Conservation (phyloP, 495 filamentous ascomycete genomes). For the Penicillium fimorum region DNA sequence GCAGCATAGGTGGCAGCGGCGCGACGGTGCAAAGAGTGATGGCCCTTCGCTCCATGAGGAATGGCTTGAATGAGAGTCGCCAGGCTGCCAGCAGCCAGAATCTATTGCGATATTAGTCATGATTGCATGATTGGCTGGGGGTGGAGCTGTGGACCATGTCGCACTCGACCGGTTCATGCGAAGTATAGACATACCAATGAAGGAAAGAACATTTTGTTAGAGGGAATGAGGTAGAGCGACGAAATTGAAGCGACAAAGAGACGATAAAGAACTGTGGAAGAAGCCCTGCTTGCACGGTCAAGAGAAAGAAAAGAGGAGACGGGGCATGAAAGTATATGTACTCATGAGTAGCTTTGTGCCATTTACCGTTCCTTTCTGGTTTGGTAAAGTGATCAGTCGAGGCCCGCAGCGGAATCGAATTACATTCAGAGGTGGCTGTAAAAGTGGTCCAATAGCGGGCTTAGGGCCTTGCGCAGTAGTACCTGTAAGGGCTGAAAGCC, state of each 20-base stretch:
- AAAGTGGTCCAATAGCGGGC: constrained; percentile 15
- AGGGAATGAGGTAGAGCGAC: constrained; percentile 19
- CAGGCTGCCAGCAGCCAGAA: constrained; percentile 37
- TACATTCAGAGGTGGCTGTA: constrained; percentile 6
- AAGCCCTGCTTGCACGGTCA: constrained; percentile 30
- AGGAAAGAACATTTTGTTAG: constrained; percentile 27
- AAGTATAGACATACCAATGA: constrained; percentile 23
- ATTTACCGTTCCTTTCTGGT: constrained; percentile 4
- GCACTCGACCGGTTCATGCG: neutral
- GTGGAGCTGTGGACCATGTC: constrained; percentile 3
- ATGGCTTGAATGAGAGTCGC: constrained; percentile 19
- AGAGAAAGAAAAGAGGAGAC: constrained; percentile 2
- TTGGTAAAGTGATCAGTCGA: constrained; percentile 9
- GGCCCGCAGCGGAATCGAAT: constrained; percentile 9
- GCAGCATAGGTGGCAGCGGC: constrained; percentile 16
- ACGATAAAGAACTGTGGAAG: constrained; percentile 14
- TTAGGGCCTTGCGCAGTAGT: constrained; percentile 1
- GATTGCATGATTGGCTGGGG: neutral
- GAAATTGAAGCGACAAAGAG: constrained; percentile 18
- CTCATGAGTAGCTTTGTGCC: constrained; percentile 5
- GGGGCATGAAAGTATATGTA: constrained; percentile 17
- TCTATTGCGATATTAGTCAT: constrained; percentile 9
- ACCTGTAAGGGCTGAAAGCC: constrained; percentile 11
- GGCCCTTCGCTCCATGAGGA: constrained; percentile 15
- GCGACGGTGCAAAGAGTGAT: constrained; percentile 24